phyloP scores from a whole-genome alignment of 75 land plant species.

The Pseudotsuga menziesii region DNA sequence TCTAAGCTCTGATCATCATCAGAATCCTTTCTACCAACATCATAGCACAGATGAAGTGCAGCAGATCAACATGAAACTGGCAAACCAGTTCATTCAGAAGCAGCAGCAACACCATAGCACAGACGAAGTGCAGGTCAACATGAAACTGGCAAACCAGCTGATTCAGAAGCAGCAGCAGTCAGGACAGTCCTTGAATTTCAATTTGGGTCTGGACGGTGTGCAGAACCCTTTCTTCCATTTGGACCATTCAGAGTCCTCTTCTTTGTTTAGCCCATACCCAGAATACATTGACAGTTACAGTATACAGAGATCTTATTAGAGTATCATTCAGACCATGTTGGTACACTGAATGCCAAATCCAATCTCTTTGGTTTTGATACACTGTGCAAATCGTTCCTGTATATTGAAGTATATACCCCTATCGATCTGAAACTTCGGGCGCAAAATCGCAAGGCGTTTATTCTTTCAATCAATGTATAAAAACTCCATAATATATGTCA shows the following conservation, averaged over 20 bases:
- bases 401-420: no score
- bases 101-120: no score
- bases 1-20: neutral
- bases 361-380: no score
- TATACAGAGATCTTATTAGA: neutral
- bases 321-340: neutral
- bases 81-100: no score
- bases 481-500: no score
- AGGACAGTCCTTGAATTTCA: neutral
- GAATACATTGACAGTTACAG: slow-evolving; percentile 6
- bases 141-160: neutral
- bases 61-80: neutral
- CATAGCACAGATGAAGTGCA: neutral
- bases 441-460: no score
- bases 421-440: no score
- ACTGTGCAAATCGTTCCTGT: no score
- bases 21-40: neutral
- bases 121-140: neutral
- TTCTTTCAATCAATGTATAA: no score
- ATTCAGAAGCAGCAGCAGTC: no score
- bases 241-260: neutral
- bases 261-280: neutral
- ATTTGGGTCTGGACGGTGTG: neutral
- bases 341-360: neutral
- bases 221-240: neutral